Percentiles rank a stretch among this genome's conserved stretches.
Evolutionary conservation across 768 basidiomycete species (phyloP).

Genomic region (Trametes cubensis): DNA sequence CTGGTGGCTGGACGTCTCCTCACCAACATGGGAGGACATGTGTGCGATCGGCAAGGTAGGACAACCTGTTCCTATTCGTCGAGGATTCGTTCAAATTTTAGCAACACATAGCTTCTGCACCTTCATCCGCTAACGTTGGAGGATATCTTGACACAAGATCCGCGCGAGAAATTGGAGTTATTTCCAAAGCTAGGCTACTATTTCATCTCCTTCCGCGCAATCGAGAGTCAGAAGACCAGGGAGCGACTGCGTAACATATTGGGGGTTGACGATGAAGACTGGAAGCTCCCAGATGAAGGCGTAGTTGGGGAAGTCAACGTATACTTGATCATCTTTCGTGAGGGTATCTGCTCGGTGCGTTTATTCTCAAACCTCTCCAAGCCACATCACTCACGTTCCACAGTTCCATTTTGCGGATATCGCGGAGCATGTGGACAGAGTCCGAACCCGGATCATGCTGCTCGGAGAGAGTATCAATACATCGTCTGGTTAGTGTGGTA

Average conservation of each 20-base stretch:
- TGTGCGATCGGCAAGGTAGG: conserved; percentile 79
- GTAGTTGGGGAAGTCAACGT: conserved; percentile 76
- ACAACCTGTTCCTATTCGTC: not conserved
- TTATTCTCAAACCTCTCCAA: not conserved
- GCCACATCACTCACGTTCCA: not conserved
- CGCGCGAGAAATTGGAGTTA: conserved; percentile 87
- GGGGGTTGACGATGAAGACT: conserved; percentile 27
- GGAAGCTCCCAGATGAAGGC: conserved; percentile 40
- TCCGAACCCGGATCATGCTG: conserved; percentile 68
- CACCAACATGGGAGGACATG: conserved; percentile 88
- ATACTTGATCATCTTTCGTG: conserved; percentile 87
- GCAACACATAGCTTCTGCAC: conserved; percentile 62
- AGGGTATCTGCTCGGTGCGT: conserved; percentile 80
- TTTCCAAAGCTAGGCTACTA: conserved; percentile 91
- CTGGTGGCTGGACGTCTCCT: conserved; percentile 92
- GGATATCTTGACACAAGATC: conserved; percentile 90
- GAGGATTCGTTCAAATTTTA: not conserved
- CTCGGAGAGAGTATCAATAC: conserved; percentile 64
- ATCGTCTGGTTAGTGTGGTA: conserved; percentile 63
- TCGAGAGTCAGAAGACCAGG: conserved; percentile 58
- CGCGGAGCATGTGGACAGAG: conserved; percentile 77
- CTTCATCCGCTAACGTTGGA: conserved; percentile 92
- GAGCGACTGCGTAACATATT: conserved; percentile 39
- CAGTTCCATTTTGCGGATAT: conserved; percentile 93
- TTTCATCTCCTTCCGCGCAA: conserved; percentile 83